These are phyloP conservation scores for Ophiostoma piceae DNA, from an alignment of 2,329 filamentous ascomycete species.

Conservation along the genomic window DNA sequence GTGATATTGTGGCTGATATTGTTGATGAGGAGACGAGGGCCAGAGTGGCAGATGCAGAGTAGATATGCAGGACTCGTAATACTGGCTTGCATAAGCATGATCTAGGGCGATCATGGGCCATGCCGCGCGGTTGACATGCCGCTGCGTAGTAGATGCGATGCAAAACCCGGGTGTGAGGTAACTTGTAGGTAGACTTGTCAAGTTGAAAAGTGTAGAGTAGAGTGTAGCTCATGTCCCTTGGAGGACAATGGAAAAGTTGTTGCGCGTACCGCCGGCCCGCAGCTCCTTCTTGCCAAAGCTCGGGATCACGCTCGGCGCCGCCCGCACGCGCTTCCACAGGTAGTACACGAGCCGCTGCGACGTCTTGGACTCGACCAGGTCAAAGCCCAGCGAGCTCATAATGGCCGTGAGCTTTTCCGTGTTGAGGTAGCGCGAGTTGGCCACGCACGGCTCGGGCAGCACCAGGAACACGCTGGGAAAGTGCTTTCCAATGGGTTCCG, in stretches of 20 bases:
- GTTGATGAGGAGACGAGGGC: not conserved
- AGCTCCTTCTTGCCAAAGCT: slow-evolving; percentile 69
- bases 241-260: slow-evolving; percentile 85
- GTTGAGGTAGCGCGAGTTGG: slow-evolving; percentile 86
- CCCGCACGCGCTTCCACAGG: slow-evolving; percentile 60
- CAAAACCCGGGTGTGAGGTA: not conserved
- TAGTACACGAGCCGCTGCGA: slow-evolving; percentile 85
- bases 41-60: no score
- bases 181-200: not conserved
- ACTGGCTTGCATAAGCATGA: not conserved
- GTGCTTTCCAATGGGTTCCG: slow-evolving; percentile 26
- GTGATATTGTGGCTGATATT: not conserved
- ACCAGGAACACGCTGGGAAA: slow-evolving; percentile 81
- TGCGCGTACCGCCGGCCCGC: slow-evolving; percentile 67
- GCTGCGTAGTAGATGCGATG: not conserved
- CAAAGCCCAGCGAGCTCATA: slow-evolving; percentile 73
- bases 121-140: not conserved
- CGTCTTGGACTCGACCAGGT: slow-evolving; percentile 58
- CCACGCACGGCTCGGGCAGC: slow-evolving; percentile 78
- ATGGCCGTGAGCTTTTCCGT: slow-evolving; percentile 63
- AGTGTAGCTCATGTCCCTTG: slow-evolving; percentile 30
- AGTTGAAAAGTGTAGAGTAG: not conserved
- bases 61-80: not conserved
- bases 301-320: slow-evolving; percentile 26
- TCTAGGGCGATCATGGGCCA: not conserved